A percentile compares a stretch with the other conserved stretches of the same genome.
These are phyloP conservation scores for Thelonectria olida DNA, from an alignment of 2,329 filamentous ascomycete species.

Conservation along the genomic window DNA sequence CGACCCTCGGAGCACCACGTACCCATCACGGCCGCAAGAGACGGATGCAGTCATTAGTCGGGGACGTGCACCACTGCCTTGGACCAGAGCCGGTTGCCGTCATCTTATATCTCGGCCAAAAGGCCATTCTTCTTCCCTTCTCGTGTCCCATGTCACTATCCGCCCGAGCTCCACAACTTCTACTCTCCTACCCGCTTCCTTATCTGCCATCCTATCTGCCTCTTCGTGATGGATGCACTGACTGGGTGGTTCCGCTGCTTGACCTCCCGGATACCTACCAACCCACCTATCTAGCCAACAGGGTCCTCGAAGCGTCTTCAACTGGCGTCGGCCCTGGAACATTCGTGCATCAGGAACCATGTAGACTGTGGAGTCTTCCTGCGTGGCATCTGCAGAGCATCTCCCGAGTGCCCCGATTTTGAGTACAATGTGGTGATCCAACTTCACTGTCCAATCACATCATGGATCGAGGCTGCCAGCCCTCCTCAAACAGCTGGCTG, in stretches of 20 bases:
- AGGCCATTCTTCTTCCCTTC: not conserved
- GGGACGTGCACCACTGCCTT: conserved; percentile 9
- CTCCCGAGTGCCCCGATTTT: conserved; percentile 3
- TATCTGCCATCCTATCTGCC: not conserved
- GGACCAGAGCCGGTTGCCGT: conserved; percentile 12
- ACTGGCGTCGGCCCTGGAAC: not conserved
- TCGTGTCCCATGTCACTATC: not conserved
- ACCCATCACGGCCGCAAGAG: not conserved
- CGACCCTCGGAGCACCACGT: conserved; percentile 16
- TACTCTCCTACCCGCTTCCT: not conserved
- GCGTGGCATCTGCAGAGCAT: conserved; percentile 9
- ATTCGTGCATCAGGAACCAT: conserved; percentile 2
- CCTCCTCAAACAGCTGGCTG: conserved; percentile 66
- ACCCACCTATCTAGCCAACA: not conserved
- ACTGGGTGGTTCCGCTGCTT: conserved; percentile 1
- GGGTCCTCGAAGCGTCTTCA: conserved; percentile 4
- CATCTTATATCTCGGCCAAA: conserved; percentile 11
- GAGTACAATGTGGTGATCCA: not conserved
- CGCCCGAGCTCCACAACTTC: not conserved
- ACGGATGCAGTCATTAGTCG: not conserved
- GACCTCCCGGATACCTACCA: not conserved
- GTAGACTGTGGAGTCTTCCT: conserved; percentile 7
- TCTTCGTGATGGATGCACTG: conserved; percentile 2
- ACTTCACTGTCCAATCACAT: conserved; percentile 34
- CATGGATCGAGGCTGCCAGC: conserved; percentile 56